A percentile compares a stretch with the other conserved stretches of the same genome.
Evolutionary conservation across 768 basidiomycete genomes (phyloP).

Genomic region (Saitozyma sp.): DNA sequence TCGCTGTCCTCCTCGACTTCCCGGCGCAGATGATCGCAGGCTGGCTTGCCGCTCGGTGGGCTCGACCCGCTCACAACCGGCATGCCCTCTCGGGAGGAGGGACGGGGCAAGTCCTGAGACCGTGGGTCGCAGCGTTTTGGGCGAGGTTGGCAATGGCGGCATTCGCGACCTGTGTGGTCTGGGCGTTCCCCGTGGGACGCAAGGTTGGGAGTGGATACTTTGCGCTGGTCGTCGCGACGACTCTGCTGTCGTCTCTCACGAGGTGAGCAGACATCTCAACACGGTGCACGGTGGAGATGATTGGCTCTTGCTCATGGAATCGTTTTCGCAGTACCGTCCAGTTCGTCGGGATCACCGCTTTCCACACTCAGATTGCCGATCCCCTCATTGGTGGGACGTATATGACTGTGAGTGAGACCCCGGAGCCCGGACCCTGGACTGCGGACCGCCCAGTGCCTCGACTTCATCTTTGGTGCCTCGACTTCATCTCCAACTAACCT

Average conservation of each 20-base stretch:
- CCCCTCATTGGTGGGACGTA: conserved; percentile 97
- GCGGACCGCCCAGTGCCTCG: too few species aligned
- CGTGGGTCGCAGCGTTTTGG: conserved; percentile 89
- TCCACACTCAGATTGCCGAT: conserved; percentile 94
- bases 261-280: conserved; percentile 60
- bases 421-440: not conserved
- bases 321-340: conserved; percentile 75
- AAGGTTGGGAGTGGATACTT: conserved; percentile 64
- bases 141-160: conserved; percentile 74
- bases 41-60: conserved; percentile 91
- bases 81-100: conserved; percentile 18
- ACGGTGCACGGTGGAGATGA: not conserved
- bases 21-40: conserved; percentile 95
- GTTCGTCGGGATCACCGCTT: conserved; percentile 98
- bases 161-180: conserved; percentile 73
- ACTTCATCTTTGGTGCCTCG: too few species aligned
- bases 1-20: conserved; percentile 92
- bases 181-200: conserved; percentile 67
- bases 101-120: conserved; percentile 60
- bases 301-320: not conserved
- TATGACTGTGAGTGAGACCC: conserved; percentile 77
- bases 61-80: conserved; percentile 58
- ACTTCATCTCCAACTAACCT: conserved; percentile 1
- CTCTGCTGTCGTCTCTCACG: conserved; percentile 78
- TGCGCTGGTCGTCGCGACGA: conserved; percentile 72